These are phyloP conservation scores for Monosporascus sp. DNA, from an alignment of 2,329 filamentous ascomycete species.

Conservation along the genomic window DNA sequence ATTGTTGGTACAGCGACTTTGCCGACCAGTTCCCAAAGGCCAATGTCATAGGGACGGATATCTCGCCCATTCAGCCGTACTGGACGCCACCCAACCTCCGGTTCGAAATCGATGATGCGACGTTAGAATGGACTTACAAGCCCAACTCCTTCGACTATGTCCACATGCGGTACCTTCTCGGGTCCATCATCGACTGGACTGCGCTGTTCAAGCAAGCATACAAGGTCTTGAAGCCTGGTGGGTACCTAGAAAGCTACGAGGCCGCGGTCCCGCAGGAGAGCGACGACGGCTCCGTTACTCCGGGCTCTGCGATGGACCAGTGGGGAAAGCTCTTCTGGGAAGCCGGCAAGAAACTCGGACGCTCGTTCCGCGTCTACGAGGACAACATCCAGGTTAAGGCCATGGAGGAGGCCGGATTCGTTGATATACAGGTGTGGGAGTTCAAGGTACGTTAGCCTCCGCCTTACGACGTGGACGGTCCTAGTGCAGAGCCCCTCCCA, in stretches of 20 bases:
- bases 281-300: slow-evolving; percentile 18
- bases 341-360: slow-evolving; percentile 38
- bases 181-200: slow-evolving; percentile 48
- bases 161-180: slow-evolving; percentile 49
- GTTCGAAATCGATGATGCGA: slow-evolving; percentile 59
- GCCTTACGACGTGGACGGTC: too few species aligned
- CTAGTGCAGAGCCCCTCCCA: background rate
- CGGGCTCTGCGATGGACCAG: slow-evolving; percentile 11
- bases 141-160: slow-evolving; percentile 48
- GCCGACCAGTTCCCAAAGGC: slow-evolving; percentile 39
- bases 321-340: slow-evolving; percentile 28
- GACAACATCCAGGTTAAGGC: slow-evolving; percentile 45
- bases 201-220: slow-evolving; percentile 43
- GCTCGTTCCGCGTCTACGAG: slow-evolving; percentile 44
- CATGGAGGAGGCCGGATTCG: slow-evolving; percentile 52
- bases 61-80: slow-evolving; percentile 53
- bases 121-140: slow-evolving; percentile 40
- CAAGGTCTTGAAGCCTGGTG: slow-evolving; percentile 48
- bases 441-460: slow-evolving; percentile 37
- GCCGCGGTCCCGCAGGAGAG: slow-evolving; percentile 9
- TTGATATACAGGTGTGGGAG: slow-evolving; percentile 47
- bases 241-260: slow-evolving; percentile 22
- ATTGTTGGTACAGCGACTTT: slow-evolving; percentile 34
- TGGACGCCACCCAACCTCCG: slow-evolving; percentile 56
- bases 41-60: slow-evolving; percentile 47